Evolutionary conservation across 345 rosid genomes (phyloP).

Genomic region (Chamaenerion angustifolium): DNA sequence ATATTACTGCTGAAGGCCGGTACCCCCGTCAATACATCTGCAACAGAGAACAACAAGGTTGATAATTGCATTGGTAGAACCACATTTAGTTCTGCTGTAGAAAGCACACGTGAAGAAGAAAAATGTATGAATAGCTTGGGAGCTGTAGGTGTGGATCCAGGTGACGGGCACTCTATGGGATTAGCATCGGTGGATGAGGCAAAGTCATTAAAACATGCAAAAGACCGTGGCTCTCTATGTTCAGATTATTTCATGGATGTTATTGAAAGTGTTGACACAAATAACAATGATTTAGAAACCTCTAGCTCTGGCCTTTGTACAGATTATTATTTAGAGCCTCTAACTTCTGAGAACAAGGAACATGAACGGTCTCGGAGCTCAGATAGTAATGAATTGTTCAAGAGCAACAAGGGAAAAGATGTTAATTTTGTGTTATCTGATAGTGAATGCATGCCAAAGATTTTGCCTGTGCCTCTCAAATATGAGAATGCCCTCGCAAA

Average conservation of each 20-base stretch:
- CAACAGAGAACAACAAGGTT: background rate
- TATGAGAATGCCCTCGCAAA: constrained; percentile 31
- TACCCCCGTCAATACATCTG: too few relatives aligned
- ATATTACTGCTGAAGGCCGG: constrained; percentile 17
- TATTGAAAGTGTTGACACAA: constrained; percentile 20
- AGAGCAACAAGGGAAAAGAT: constrained; percentile 13
- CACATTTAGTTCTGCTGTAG: constrained; percentile 5
- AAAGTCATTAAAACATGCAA: constrained; percentile 8
- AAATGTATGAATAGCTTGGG: constrained; percentile 10
- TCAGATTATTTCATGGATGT: constrained; percentile 27
- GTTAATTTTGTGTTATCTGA: constrained; percentile 7
- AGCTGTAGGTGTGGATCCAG: constrained; percentile 12
- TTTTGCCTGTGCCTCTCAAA: constrained; percentile 16
- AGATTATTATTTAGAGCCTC: constrained; percentile 18
- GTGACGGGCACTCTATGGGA: constrained; percentile 16
- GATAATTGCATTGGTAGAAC: constrained; percentile 11
- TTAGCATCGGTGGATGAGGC: constrained; percentile 9
- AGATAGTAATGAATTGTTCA: constrained; percentile 11
- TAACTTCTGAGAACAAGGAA: constrained; percentile 19
- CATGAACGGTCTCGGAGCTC: constrained; percentile 7
- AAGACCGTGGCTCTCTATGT: constrained; percentile 17
- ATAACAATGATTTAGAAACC: constrained; percentile 11
- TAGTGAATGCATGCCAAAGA: constrained; percentile 11
- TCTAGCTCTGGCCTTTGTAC: constrained; percentile 18
- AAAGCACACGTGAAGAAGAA: constrained; percentile 16